A percentile compares a stretch with the other conserved stretches of the same genome.
These are phyloP conservation scores for Xerocomus cyaneibrunnescens DNA, from an alignment of 1,284 basidiomycete species.

Conservation along the genomic window DNA sequence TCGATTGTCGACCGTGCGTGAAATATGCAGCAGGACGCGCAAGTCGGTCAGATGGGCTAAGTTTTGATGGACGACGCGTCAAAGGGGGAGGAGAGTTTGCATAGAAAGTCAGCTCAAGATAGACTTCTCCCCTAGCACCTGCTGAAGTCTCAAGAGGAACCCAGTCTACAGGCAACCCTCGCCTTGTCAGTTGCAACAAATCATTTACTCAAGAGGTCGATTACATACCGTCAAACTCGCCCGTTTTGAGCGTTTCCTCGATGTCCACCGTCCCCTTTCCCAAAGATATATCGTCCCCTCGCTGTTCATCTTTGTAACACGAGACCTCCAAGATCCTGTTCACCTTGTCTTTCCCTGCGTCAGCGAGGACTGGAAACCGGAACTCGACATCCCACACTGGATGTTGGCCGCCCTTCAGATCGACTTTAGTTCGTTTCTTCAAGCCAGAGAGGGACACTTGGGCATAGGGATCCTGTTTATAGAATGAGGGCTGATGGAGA, in stretches of 20 bases:
- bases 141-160: slow-evolving; percentile 56
- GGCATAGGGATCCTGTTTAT: slow-evolving; percentile 74
- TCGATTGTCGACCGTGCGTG: slow-evolving; percentile 10
- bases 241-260: slow-evolving; percentile 60
- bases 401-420: slow-evolving; percentile 73
- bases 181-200: slow-evolving; percentile 8
- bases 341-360: slow-evolving; percentile 40
- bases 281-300: slow-evolving; percentile 53
- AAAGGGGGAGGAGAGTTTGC: slow-evolving; percentile 56
- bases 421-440: slow-evolving; percentile 57
- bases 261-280: slow-evolving; percentile 66
- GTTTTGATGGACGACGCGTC: slow-evolving; percentile 46
- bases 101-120: slow-evolving; percentile 78
- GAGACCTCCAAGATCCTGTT: slow-evolving; percentile 59
- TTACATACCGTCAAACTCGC: slow-evolving; percentile 73
- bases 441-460: slow-evolving; percentile 46
- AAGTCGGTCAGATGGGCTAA: slow-evolving; percentile 45
- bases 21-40: slow-evolving; percentile 30
- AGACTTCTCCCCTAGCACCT: slow-evolving; percentile 63
- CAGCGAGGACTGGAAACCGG: slow-evolving; percentile 51
- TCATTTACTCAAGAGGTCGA: background rate
- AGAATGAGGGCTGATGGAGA: slow-evolving; percentile 68
- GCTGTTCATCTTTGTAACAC: slow-evolving; percentile 64
- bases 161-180: slow-evolving; percentile 53
- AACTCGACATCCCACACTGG: slow-evolving; percentile 77